Conservation (phyloP, 108 stramenopile genomes). For the Aurantiochytrium sp. region DNA sequence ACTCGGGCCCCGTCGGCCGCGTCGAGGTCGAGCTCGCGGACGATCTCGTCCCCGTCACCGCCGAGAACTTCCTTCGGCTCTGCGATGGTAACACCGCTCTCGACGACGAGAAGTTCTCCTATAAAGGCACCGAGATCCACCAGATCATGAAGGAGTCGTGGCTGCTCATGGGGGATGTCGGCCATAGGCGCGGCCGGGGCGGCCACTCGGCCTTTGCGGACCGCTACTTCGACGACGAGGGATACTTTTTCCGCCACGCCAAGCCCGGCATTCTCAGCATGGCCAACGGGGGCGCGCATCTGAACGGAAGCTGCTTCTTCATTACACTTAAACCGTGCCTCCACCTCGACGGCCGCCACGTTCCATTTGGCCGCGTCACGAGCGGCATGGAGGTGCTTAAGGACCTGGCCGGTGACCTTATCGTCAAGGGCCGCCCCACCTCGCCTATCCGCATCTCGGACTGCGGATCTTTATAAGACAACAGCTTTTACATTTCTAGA, state of each 20-base stretch:
- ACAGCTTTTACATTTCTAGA: too few relatives aligned
- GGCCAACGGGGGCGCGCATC: constrained; percentile 39
- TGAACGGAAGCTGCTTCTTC: constrained; percentile 72
- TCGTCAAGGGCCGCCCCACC: constrained; percentile 54
- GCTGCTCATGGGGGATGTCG: constrained; percentile 16
- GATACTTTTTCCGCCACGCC: constrained; percentile 31
- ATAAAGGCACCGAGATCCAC: not conserved
- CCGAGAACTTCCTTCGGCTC: constrained; percentile 31
- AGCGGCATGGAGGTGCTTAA: constrained; percentile 63
- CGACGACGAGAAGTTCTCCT: not conserved
- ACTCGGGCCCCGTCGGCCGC: not conserved
- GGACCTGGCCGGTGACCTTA: constrained; percentile 58
- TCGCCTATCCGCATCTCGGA: not conserved
- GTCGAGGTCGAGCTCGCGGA: constrained; percentile 27
- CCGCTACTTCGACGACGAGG: constrained; percentile 36
- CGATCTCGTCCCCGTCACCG: constrained; percentile 24
- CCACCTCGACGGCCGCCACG: constrained; percentile 76
- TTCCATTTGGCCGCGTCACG: constrained; percentile 73
- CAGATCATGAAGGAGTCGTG: not conserved
- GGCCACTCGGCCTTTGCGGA: constrained; percentile 8
- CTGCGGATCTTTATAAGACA: not conserved
- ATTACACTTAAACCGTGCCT: constrained; percentile 60
- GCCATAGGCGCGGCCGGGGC: not conserved
- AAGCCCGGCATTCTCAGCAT: constrained; percentile 31
- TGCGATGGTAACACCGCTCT: not conserved